Base-by-base conservation (phyloP, 2,329 filamentous ascomycete genomes). In the Penicillium crustosum region DNA sequence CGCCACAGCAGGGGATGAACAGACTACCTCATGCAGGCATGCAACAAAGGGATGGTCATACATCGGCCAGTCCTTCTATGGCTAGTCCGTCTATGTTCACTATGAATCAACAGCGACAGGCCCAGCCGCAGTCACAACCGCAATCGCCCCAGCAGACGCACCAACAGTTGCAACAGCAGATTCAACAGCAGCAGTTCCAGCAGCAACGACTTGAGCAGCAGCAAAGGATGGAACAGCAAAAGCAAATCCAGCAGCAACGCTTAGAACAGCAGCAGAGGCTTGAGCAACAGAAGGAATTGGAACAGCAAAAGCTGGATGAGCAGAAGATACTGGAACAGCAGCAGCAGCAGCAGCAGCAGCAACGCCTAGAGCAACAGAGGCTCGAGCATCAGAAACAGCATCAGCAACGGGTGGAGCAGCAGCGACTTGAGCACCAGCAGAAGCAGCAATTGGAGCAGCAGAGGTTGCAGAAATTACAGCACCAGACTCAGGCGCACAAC, bases 1-100 rank as follows among this genome's bases (percentile, higher is more conserved):
- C 71, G 7, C 71, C 71, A 6, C 71, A 73, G 60, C 69, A 71
- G 49, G 62, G 66, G 1, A 52, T 71, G 49, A 71, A 73, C 23
- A 59, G 69, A 36, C 54, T 72, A 10, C 69, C 70, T 27, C 65
- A 66, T 5, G 53, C 63, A 13, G 50, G 53, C 35, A 48, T 67
- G 21, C 66, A 68, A 10, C 64, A 66, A 27, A 53, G 66, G 15
- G 65, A 68, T 8, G 54, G 21, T n/a, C 61, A 66, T 38, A 25
- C 62, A 10, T 61, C 64, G 2, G 65, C 59, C 5, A 66, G 65
- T 39, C 61, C 66, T 1, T 64, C 66, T 5, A 66, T 67, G 60
- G 59, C 66, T 4, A 67, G 57, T 29, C 57, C 66, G 1, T 66
- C 65, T 4, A 67, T 68, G 64, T 65, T 66, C 43, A 55, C 60